Conservation (phyloP, 2,329 filamentous ascomycete genomes). For the Exophiala sp. region DNA sequence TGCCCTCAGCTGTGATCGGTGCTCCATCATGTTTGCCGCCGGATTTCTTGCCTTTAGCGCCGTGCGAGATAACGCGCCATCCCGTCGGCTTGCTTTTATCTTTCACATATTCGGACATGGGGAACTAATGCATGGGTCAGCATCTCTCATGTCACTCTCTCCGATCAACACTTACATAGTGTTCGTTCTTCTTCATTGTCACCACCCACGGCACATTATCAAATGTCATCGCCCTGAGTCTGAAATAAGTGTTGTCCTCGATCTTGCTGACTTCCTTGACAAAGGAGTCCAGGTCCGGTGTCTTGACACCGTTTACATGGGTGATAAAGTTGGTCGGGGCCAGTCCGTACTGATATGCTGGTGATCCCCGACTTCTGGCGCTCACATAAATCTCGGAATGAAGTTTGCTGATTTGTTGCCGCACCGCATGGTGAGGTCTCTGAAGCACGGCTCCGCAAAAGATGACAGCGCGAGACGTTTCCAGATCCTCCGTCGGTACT, state of each 20-base stretch:
- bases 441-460: slow-evolving; percentile 96
- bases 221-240: slow-evolving; percentile 93
- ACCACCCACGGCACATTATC: slow-evolving; percentile 99
- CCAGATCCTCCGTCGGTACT: slow-evolving; percentile 79
- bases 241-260: slow-evolving; percentile 96
- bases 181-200: slow-evolving; percentile 99
- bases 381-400: slow-evolving; percentile 96
- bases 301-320: slow-evolving; percentile 83
- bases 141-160: neutral
- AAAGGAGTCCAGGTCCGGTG: slow-evolving; percentile 75
- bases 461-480: slow-evolving; percentile 84
- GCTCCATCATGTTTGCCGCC: slow-evolving; percentile 36
- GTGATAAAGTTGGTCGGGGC: slow-evolving; percentile 97
- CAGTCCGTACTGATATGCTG: slow-evolving; percentile 82
- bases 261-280: slow-evolving; percentile 77
- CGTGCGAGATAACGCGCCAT: slow-evolving; percentile 54
- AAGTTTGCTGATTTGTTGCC: slow-evolving; percentile 93
- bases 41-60: slow-evolving; percentile 38
- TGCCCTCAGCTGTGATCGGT: slow-evolving; percentile 43
- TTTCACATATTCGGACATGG: slow-evolving; percentile 60
- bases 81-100: slow-evolving; percentile 48
- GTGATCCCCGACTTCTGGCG: slow-evolving; percentile 73
- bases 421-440: slow-evolving; percentile 87
- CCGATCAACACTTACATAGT: slow-evolving; percentile 56
- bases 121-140: slow-evolving; percentile 43